Conservation (phyloP, 768 basidiomycete genomes). For the Termitomyces sp. region DNA sequence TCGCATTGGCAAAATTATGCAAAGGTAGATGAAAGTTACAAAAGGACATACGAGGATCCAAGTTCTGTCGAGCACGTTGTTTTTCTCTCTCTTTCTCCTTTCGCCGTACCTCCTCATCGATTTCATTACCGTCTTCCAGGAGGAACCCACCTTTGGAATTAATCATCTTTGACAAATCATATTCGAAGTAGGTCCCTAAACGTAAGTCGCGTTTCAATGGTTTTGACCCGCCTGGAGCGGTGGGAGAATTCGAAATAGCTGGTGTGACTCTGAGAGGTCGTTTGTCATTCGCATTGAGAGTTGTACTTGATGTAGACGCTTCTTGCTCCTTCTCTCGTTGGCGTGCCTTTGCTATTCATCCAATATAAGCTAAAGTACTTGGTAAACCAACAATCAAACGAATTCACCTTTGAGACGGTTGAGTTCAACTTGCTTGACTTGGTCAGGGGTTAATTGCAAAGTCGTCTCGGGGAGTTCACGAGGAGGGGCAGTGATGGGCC, state of each 20-base stretch:
- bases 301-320: constrained; percentile 36
- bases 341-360: constrained; percentile 61
- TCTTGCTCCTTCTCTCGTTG: constrained; percentile 65
- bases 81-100: constrained; percentile 83
- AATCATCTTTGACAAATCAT: constrained; percentile 95
- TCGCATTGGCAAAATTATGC: constrained; percentile 2
- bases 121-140: constrained; percentile 82
- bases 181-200: constrained; percentile 92
- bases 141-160: constrained; percentile 97
- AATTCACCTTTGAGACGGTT: constrained; percentile 70
- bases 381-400: no score
- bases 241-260: constrained; percentile 59
- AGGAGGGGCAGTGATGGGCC: constrained; percentile 41
- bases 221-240: constrained; percentile 45
- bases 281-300: constrained; percentile 67
- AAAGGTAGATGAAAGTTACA: not conserved
- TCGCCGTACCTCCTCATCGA: constrained; percentile 68
- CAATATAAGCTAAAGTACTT: not conserved
- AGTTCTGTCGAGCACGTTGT: constrained; percentile 68
- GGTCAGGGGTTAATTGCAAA: constrained; percentile 57
- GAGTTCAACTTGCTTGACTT: constrained; percentile 69
- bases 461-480: constrained; percentile 14
- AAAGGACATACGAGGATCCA: constrained; percentile 65
- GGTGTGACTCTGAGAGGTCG: constrained; percentile 60
- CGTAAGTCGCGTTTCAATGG: constrained; percentile 71